Evolutionary conservation across 768 basidiomycete genomes (phyloP).

Genomic region (Thelephora ganbajun): DNA sequence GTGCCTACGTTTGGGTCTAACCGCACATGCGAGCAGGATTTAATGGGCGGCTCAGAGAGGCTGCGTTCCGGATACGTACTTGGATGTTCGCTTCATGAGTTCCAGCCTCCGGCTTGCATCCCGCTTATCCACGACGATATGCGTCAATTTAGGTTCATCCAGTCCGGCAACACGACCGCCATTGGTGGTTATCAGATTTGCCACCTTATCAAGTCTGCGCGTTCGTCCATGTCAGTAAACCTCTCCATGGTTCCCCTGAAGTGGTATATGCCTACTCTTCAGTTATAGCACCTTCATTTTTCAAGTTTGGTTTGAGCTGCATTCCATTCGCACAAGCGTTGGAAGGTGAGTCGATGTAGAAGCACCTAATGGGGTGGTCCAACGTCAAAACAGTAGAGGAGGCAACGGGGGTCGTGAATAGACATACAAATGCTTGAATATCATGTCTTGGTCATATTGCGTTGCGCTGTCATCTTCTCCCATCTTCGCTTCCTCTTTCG

Average conservation of each 20-base stretch:
- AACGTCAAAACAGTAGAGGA: conserved; percentile 3
- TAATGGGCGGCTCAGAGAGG: not conserved
- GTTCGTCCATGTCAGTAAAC: conserved; percentile 13
- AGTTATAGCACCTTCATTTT: too few species aligned
- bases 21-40: conserved; percentile 5
- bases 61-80: conserved; percentile 28
- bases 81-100: conserved; percentile 55
- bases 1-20: conserved; percentile 68
- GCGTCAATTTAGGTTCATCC: conserved; percentile 69
- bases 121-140: conserved; percentile 73
- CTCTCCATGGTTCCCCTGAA: too few species aligned
- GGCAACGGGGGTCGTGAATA: not conserved
- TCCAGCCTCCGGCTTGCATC: conserved; percentile 62
- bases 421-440: conserved; percentile 74
- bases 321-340: conserved; percentile 61
- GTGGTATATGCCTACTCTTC: too few species aligned
- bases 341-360: conserved; percentile 75
- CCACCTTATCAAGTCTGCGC: conserved; percentile 39
- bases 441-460: conserved; percentile 66
- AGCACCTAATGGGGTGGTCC: conserved; percentile 34
- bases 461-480: conserved; percentile 54
- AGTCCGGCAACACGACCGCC: conserved; percentile 65
- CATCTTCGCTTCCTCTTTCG: conserved; percentile 36
- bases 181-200: conserved; percentile 43
- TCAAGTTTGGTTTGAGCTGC: conserved; percentile 30